Evolutionary conservation across 1,284 basidiomycete species (phyloP), one percentile per base, ranked within the genome.

Genomic region (Microbotryum silenes-acaulis): DNA sequence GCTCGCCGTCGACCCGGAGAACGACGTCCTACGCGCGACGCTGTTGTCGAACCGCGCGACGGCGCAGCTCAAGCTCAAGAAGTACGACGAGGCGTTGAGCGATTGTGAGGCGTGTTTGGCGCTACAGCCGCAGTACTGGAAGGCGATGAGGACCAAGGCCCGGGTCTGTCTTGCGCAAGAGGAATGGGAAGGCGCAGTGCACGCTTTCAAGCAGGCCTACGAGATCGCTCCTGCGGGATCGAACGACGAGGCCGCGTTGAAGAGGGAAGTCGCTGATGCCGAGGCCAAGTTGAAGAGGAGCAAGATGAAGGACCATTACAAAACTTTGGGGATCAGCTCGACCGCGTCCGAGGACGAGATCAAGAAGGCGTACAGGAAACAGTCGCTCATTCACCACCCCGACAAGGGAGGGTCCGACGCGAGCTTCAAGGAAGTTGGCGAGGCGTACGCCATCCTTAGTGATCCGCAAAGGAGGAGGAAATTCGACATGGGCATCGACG

Each of bases 21-120:
- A 71, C 62, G 69, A 72, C 14, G 82, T 85, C 56, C 84, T 90
- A 42, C 82, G 86, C 20, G 88, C 89, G 0, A 86, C 87, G 6
- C 77, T 93, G 16, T 77, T 90, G 31, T 88, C 86, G 5, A 93
- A 93, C 70, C 83, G 89, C 2, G 91, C 90, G 1, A 90, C 88
- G 0, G 86, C 89, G 0, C 78, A 88, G 25, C 77, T 88, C 58
- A 88, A 90, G 85, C 77, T 88, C 29, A 79, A 82, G 59, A 78
- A 79, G 54, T 79, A 85, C 70, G 77, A 83, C 21, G 83, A 86
- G 18, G 88, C 89, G 0, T 79, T 91, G 31, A 73, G 74, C 45
- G 89, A 91, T 72, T 87, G 84, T 9, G 81, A 85, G 57, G 79
- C 79, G 12, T 88, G 88, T 6, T 80, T 92, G 9, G 67, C 73